phyloP scores from a whole-genome alignment of 257 asterid species.

The Fraxinus anomala region DNA sequence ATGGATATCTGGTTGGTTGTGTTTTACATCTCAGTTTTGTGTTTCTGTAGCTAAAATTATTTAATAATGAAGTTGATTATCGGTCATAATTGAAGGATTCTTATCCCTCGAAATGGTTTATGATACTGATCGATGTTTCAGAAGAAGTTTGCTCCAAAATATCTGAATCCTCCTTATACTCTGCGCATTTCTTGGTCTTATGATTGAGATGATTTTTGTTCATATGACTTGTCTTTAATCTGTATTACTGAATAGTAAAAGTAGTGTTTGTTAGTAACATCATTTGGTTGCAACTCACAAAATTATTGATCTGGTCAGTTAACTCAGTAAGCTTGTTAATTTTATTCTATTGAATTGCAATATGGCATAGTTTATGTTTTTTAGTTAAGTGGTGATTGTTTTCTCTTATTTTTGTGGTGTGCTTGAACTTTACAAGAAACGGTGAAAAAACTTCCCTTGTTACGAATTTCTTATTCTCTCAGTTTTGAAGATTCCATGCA shows the following conservation, averaged over 20 bases:
- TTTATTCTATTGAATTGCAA: not conserved
- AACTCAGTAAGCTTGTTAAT: not conserved
- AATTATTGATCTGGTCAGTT: not conserved
- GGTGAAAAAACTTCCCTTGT: not conserved
- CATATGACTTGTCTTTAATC: not conserved
- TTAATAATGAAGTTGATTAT: not conserved
- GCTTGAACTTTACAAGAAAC: conserved; percentile 13
- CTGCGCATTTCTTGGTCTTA: not conserved
- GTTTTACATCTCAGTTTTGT: not conserved
- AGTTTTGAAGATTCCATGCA: conserved; percentile 14
- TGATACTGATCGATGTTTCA: not conserved
- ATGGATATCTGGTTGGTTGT: not conserved
- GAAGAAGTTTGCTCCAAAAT: not conserved
- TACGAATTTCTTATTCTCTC: conserved; percentile 1
- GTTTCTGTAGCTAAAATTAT: not conserved
- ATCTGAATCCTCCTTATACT: not conserved
- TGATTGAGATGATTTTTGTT: not conserved
- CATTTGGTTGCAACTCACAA: not conserved
- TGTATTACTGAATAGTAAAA: not conserved
- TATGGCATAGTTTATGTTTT: not conserved
- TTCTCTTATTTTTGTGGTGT: not conserved
- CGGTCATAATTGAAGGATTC: not conserved
- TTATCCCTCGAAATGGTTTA: not conserved
- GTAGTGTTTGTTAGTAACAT: not conserved
- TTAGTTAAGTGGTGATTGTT: not conserved